phyloP scores from a whole-genome alignment of 2,329 filamentous ascomycete species.

The Setomelanomma holmii region DNA sequence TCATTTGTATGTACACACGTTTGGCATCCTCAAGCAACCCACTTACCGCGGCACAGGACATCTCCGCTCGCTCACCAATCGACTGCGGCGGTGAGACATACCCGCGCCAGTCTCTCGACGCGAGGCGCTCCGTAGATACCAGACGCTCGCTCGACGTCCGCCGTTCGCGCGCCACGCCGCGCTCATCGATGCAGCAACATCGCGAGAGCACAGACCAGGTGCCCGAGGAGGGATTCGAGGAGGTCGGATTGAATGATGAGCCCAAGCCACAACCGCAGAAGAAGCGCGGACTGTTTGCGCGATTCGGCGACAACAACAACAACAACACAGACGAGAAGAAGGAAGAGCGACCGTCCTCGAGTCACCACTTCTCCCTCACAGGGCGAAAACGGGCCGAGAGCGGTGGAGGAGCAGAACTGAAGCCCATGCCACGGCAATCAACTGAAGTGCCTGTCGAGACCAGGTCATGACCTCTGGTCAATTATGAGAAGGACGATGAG shows the following conservation, averaged over 20 bases:
- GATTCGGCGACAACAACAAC: slow-evolving; percentile 72
- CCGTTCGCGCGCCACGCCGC: slow-evolving; percentile 62
- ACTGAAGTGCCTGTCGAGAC: slow-evolving; percentile 34
- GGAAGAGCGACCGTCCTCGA: slow-evolving; percentile 53
- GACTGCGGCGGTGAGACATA: slow-evolving; percentile 60
- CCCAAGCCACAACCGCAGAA: slow-evolving; percentile 66
- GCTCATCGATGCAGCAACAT: slow-evolving; percentile 65
- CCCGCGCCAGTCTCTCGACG: slow-evolving; percentile 59
- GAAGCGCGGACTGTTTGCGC: slow-evolving; percentile 81
- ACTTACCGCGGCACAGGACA: slow-evolving; percentile 71
- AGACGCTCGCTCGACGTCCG: slow-evolving; percentile 61
- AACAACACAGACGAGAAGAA: slow-evolving; percentile 31
- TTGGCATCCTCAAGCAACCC: slow-evolving; percentile 12
- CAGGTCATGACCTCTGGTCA: slow-evolving; percentile 17
- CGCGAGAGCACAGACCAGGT: slow-evolving; percentile 65
- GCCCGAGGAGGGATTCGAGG: slow-evolving; percentile 87
- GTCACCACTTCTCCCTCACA: slow-evolving; percentile 69
- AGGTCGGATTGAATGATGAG: slow-evolving; percentile 86
- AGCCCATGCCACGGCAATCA: slow-evolving; percentile 62
- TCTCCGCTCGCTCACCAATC: slow-evolving; percentile 84
- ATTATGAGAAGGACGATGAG: slow-evolving; percentile 3
- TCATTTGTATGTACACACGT: slow-evolving; percentile 77
- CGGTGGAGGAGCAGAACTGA: slow-evolving; percentile 72
- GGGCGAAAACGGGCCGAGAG: slow-evolving; percentile 77
- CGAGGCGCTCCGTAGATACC: slow-evolving; percentile 83